Evolutionary conservation across 2,329 filamentous ascomycete genomes (phyloP), one percentile per base, ranked within the genome.

Genomic region (Zymoseptoria tritici): DNA sequence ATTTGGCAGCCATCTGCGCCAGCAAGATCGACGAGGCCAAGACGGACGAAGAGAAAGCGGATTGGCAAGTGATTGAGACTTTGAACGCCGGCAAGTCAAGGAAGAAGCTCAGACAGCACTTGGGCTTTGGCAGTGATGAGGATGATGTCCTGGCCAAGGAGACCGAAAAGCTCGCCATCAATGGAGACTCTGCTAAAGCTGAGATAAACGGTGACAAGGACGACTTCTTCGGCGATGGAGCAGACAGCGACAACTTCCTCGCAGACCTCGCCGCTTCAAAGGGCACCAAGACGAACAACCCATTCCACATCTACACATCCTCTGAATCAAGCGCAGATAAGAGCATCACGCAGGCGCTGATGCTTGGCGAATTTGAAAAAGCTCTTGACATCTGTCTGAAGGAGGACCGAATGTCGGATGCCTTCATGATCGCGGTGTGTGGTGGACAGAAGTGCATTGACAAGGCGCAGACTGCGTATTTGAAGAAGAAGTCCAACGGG

Each of bases 391-490:
- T 96, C 56, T 96, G 91, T 68, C 78, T 99, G 16, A 86, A 90
- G 69, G 91, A 97, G 74, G 86, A 95, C 65, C 86, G 92, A 57
- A 86, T 97, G 73, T 94, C 94, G 0, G 94, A 99, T 77, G 94
- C 94, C 49, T 96, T 99, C 76, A 91, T 99, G 79, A 93, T 99
- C 72, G 94, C 95, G 53, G 96, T 97, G 69, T 97, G 92, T 70
- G 92, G 94, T 60, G 94, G 93, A 54, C 91, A 96, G 73, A 89
- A 91, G 66, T 88, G 96, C 61, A 88, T 97, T 51, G 91, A 96
- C 69, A 97, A 96, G 78, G 93, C 93, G 4, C 94, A 97, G 75
- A 83, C 89, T 62, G 86, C 91, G 11, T 99, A 99, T 73, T 85
- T 99, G 64, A 88, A 90, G 59, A 88, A 88, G 70, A 87, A 88